phyloP scores from a whole-genome alignment of 2,329 filamentous ascomycete species.

The Chaetoscypha palmicola region DNA sequence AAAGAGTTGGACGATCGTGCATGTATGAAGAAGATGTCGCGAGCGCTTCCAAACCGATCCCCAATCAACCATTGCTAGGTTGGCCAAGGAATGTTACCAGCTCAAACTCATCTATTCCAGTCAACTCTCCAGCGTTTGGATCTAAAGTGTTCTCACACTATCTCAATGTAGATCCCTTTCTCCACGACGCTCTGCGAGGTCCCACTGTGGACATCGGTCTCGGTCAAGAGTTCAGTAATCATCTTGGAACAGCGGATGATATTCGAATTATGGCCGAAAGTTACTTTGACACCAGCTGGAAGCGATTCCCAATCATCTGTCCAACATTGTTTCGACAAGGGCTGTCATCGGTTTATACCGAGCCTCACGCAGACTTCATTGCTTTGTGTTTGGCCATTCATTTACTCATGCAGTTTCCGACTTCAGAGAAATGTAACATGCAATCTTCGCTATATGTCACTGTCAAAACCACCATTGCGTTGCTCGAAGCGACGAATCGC shows the following conservation, averaged over 20 bases:
- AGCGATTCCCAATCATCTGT: constrained; percentile 8
- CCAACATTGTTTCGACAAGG: constrained; percentile 1
- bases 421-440: background rate
- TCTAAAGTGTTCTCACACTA: background rate
- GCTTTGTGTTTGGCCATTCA: constrained; percentile 5
- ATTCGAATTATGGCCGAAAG: background rate
- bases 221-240: background rate
- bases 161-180: constrained; percentile 3
- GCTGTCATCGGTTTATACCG: background rate
- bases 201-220: constrained; percentile 6
- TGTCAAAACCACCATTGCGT: constrained; percentile 7
- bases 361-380: constrained; percentile 5
- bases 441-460: constrained; percentile 5
- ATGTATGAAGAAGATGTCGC: constrained; percentile 8
- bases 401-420: constrained; percentile 4
- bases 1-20: constrained; percentile 7
- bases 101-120: background rate
- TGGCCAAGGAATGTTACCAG: background rate
- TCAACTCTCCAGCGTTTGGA: background rate
- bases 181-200: constrained; percentile 4
- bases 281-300: constrained; percentile 5
- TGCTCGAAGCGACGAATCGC: constrained; percentile 6
- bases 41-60: background rate
- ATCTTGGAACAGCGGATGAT: constrained; percentile 1
- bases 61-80: background rate